A percentile compares a stretch with the other conserved stretches of the same genome.
Evolutionary conservation across 345 rosid species (phyloP).

Genomic region (Acer yangbiense): DNA sequence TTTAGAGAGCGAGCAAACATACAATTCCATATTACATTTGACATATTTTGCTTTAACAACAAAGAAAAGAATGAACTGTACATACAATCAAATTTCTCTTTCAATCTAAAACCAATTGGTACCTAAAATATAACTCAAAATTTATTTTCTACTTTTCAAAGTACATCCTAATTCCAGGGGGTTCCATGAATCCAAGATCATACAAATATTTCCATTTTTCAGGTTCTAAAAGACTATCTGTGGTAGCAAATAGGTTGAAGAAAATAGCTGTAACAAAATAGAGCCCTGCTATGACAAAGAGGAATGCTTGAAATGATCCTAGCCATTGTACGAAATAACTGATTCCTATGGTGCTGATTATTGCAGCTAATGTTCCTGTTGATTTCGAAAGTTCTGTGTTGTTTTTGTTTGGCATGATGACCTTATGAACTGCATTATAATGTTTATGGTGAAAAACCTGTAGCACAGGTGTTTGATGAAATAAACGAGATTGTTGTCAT

Average conservation of each 20-base stretch:
- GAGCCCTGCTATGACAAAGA: slow-evolving; percentile 69
- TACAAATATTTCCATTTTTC: neutral
- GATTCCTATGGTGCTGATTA: slow-evolving; percentile 85
- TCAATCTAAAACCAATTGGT: neutral
- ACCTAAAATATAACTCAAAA: neutral
- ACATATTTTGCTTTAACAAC: too few species aligned
- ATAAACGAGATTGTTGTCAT: too few species aligned
- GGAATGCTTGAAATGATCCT: slow-evolving; percentile 90
- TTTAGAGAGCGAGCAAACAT: neutral
- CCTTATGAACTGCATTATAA: too few species aligned
- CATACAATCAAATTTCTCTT: neutral
- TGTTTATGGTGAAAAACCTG: too few species aligned
- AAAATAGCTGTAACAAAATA: slow-evolving; percentile 70
- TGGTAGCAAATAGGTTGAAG: slow-evolving; percentile 74
- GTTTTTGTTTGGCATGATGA: too few species aligned
- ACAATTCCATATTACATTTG: too few species aligned
- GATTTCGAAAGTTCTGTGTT: slow-evolving; percentile 72
- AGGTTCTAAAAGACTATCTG: slow-evolving; percentile 66
- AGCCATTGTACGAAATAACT: slow-evolving; percentile 90
- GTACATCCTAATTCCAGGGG: neutral
- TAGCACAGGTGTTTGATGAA: too few species aligned
- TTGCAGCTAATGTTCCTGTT: slow-evolving; percentile 90
- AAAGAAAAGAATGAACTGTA: neutral
- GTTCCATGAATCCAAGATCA: too few species aligned
- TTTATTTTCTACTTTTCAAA: neutral